A percentile compares a stretch with the other conserved stretches of the same genome.
Conservation (phyloP, 805 yeast species). For the Saccharomycopsis capsularis region DNA sequence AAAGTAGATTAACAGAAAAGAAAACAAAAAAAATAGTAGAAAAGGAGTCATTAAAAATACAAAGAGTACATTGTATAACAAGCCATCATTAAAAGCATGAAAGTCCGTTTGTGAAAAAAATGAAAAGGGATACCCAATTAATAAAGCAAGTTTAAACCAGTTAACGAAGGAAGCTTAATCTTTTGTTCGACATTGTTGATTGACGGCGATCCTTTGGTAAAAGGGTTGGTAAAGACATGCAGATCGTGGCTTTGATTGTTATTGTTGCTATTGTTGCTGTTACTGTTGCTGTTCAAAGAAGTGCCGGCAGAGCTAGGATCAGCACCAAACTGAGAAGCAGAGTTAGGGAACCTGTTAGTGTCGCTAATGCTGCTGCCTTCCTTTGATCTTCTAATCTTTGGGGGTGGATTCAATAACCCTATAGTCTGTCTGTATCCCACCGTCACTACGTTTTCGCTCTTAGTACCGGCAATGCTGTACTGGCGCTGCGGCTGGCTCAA, state of each 20-base stretch:
- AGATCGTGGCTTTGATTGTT: background rate
- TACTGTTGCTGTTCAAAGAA: background rate
- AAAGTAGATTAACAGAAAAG: too few relatives aligned
- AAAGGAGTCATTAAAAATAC: too few relatives aligned
- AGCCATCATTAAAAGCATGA: too few relatives aligned
- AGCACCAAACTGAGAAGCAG: background rate
- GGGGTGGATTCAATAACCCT: background rate
- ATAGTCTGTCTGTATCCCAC: background rate
- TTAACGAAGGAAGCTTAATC: slow-evolving; percentile 3
- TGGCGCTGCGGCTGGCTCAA: too few relatives aligned
- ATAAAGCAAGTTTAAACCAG: slow-evolving; percentile 2
- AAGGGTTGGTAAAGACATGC: too few relatives aligned
- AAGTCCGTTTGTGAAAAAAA: too few relatives aligned
- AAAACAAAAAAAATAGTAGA: too few relatives aligned
- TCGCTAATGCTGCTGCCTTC: background rate
- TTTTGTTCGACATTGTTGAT: background rate
- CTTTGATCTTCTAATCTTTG: background rate
- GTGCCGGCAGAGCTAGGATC: background rate
- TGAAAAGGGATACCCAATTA: too few relatives aligned
- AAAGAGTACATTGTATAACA: too few relatives aligned
- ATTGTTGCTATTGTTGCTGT: background rate
- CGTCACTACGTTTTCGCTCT: background rate
- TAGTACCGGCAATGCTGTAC: too few relatives aligned
- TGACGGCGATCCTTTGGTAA: background rate
- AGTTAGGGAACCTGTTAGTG: background rate